Evolutionary conservation across 345 rosid genomes (phyloP).

Genomic region (Pugionium dolabratum): DNA sequence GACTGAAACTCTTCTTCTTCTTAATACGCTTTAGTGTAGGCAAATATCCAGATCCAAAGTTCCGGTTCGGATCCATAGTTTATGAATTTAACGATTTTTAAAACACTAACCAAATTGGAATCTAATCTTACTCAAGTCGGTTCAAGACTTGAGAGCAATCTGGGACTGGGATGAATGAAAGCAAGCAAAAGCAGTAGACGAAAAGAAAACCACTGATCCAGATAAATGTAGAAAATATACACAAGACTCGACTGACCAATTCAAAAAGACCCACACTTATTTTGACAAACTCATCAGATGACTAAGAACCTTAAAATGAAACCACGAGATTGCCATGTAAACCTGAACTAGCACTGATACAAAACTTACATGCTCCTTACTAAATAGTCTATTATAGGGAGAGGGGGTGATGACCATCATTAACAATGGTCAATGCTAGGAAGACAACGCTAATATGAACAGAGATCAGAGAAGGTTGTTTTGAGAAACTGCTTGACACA

Average conservation of each 20-base stretch:
- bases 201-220: conserved; percentile 19
- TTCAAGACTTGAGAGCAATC: too few species aligned
- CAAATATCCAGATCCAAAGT: too few species aligned
- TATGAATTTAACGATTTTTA: too few species aligned
- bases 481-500: conserved; percentile 96
- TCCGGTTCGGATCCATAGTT: too few species aligned
- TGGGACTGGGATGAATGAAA: background rate
- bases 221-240: conserved; percentile 22
- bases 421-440: conserved; percentile 40
- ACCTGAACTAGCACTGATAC: conserved; percentile 52
- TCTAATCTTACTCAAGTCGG: too few species aligned
- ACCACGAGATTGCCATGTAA: conserved; percentile 34
- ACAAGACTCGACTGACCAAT: conserved; percentile 33
- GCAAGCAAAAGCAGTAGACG: conserved; percentile 2
- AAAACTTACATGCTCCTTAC: conserved; percentile 63
- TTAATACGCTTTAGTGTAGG: background rate
- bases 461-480: conserved; percentile 73
- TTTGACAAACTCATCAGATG: conserved; percentile 21
- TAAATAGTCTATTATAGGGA: conserved; percentile 14
- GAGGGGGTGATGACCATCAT: conserved; percentile 17
- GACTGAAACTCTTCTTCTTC: background rate
- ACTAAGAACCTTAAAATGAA: conserved; percentile 24
- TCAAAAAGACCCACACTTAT: conserved; percentile 26
- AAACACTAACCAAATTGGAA: too few species aligned
- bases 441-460: conserved; percentile 54